phyloP scores from a whole-genome alignment of 2,329 filamentous ascomycete species.

The Colletotrichum sp. region DNA sequence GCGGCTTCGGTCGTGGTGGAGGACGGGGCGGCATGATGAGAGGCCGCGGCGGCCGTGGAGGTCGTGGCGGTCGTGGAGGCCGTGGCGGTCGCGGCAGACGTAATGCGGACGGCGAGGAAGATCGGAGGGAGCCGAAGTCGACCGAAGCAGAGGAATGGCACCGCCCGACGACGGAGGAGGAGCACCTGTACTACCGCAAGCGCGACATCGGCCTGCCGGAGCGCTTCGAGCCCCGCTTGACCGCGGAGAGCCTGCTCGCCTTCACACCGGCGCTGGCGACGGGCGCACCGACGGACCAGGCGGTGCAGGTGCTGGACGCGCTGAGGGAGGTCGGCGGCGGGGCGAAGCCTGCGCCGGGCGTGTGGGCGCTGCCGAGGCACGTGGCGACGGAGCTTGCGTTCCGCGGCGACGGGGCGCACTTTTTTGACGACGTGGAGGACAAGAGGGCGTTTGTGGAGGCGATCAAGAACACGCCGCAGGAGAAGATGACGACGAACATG shows the following conservation, averaged over 20 bases:
- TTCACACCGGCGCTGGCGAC: slow-evolving; percentile 33
- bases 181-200: slow-evolving; percentile 29
- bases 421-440: slow-evolving; percentile 26
- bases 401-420: background rate
- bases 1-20: background rate
- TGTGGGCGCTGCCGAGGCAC: slow-evolving; percentile 24
- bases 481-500: background rate
- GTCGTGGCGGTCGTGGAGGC: slow-evolving; percentile 16
- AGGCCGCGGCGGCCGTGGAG: background rate
- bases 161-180: slow-evolving; percentile 25
- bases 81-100: slow-evolving; percentile 25
- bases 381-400: slow-evolving; percentile 35
- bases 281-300: background rate
- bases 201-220: slow-evolving; percentile 24
- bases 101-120: slow-evolving; percentile 19
- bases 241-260: background rate
- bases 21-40: slow-evolving; percentile 24
- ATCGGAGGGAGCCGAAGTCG: background rate
- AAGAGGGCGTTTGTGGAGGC: slow-evolving; percentile 22
- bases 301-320: background rate
- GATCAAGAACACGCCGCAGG: slow-evolving; percentile 20
- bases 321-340: background rate
- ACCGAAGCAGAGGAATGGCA: slow-evolving; percentile 2
- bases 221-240: slow-evolving; percentile 28
- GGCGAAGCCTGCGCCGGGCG: background rate